Base-by-base conservation (phyloP, 345 rosid genomes). In the Lepidium didymum region DNA sequence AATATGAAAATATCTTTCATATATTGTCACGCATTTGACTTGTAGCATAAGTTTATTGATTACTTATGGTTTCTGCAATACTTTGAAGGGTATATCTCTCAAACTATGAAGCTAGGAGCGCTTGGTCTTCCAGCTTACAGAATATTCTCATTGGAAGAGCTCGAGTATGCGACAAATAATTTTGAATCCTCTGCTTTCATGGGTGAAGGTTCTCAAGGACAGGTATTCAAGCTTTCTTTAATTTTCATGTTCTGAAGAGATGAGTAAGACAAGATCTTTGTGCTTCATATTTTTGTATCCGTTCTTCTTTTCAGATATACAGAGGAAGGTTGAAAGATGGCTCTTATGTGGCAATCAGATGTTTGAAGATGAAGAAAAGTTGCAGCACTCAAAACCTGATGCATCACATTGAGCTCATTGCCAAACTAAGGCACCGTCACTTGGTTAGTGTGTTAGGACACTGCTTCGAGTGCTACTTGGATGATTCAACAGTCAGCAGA, bases 131-230 rank as follows among this genome's bases (percentile, higher is more conserved):
- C 97, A 16, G 80, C 97, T 61, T 94, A 89, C 62, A 81, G 93
- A 15, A 82, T 86, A 18, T 94, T 91, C 81, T 87, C 97, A 35
- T 18, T 94, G 61, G 96, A 88, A 76, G 99, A 94, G 80, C 75
- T 91, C 5, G 96, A 85, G 77, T 81, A 78, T 76, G 97, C 97
- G 6, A 91, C 99, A 41, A 81, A 79, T 63, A 87, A 87, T 81
- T 94, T 89, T n/a, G 84, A 87, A 61, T 78, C 93, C 36, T 81
- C 91, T 64, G 83, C 91, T 79, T 94, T 91, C 72, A 94, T 94
- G 82, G 97, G 97, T 49, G 91, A 91, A 86, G 92, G 91, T 19
- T 94, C 96, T 80, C 85, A 81, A 57, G 99, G 99, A 23, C 95
- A 87, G 93, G 97, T 86, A 80, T 11, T n/a, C 8, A 14, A 60